These are phyloP conservation scores for Aureobasidium sp. DNA, from an alignment of 2,329 filamentous ascomycete species.

Conservation along the genomic window DNA sequence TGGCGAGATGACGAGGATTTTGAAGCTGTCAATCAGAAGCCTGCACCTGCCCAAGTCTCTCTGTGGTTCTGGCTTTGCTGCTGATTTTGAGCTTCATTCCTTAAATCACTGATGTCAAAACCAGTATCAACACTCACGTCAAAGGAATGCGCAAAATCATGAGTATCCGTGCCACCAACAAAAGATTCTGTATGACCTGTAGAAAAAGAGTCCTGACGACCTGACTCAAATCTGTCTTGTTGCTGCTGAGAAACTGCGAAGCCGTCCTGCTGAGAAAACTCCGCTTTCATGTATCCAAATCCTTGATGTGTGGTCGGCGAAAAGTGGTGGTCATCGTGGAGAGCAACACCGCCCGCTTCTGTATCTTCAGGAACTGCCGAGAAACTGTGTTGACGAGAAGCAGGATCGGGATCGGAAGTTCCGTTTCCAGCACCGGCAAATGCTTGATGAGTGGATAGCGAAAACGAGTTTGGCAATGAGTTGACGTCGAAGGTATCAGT, in stretches of 20 bases:
- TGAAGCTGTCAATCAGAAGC: neutral
- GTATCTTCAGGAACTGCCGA: neutral
- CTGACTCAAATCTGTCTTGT: neutral
- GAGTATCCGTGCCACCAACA: neutral
- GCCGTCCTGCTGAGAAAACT: neutral
- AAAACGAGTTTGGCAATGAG: neutral
- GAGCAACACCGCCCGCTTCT: neutral
- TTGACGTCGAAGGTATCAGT: neutral
- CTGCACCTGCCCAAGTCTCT: neutral
- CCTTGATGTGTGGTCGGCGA: neutral
- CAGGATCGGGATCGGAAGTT: neutral
- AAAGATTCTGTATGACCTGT: neutral
- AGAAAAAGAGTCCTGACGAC: neutral
- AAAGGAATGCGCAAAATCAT: neutral
- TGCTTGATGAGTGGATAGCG: neutral
- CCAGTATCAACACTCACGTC: neutral
- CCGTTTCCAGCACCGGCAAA: constrained; percentile 1
- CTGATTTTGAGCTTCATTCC: neutral
- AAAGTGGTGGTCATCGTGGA: neutral
- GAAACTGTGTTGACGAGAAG: neutral
- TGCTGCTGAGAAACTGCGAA: neutral
- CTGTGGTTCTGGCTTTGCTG: neutral
- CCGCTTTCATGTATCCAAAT: neutral
- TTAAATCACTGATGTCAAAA: neutral
- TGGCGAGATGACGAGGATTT: too few species aligned